Evolutionary conservation across 169 alveolate species (phyloP), one percentile per base, ranked within the genome.

Genomic region (Sarcocystis neurona): DNA sequence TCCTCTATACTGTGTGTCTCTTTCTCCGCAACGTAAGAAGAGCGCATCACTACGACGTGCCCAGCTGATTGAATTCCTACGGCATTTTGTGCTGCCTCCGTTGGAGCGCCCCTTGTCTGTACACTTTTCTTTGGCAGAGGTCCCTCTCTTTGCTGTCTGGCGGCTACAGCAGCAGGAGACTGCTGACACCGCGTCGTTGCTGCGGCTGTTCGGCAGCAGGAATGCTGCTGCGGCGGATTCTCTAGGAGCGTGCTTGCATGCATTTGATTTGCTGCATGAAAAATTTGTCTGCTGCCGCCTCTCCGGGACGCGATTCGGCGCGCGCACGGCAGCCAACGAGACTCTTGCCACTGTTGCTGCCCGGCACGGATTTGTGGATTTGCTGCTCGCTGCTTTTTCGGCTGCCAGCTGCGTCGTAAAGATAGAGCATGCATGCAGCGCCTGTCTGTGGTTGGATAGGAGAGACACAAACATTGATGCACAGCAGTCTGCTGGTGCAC

Each of bases 111-210:
- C 90, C 4, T 78, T 86, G 6, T 70, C 79, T 85, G 86, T 86
- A 10, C 90, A 85, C 6, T 86, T 79, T 68, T 85, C 77, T 39
- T 78, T 86, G 27, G 90, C 90, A 20, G 90, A 86, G 68, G 90
- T 78, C 50, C 90, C 85, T 58, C 58, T 86, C 50, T 34, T 86
- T 77, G 85, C 90, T 8, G 48, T 56, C 2, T 86, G 90, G 90
- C 85, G 90, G 6, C 90, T 86, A n/a, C 90, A 86, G 77, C 85
- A 80, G 47, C 82, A 72, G 85, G 86, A 86, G 66, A n/a, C n/a
- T n/a, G n/a, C n/a, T n/a, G 58, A 48, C 8, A 72, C 23, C 39
- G 41, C 56, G 5, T 72, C 41, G 82, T 18, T 72, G 4, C 90
- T 86, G 39, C 77, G 50, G 85, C 90, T 86, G 50, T 63, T 86